Evolutionary conservation across 2,329 filamentous ascomycete species (phyloP).

Genomic region (Monilinia vaccinii-corymbosi): DNA sequence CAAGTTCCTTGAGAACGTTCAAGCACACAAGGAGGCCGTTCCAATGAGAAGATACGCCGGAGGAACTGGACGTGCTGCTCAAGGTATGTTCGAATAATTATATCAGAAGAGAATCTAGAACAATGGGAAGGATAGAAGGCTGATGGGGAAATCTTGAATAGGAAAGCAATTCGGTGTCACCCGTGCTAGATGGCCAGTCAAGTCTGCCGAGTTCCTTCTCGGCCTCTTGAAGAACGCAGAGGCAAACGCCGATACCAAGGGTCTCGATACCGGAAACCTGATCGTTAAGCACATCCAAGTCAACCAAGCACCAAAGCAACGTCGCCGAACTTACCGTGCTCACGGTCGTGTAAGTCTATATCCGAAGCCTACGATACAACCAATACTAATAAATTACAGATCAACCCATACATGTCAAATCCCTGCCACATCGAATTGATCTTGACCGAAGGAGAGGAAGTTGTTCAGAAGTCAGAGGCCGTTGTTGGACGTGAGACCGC

Average conservation of each 20-base stretch:
- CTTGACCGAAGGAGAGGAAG: constrained; percentile 94
- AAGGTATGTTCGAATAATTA: constrained; percentile 62
- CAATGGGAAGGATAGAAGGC: constrained; percentile 7
- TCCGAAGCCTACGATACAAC: neutral
- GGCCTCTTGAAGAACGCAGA: constrained; percentile 96
- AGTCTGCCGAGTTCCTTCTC: constrained; percentile 97
- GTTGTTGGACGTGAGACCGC: constrained; percentile 53
- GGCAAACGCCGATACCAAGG: constrained; percentile 94
- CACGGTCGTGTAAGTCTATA: constrained; percentile 87
- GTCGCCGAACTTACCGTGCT: constrained; percentile 98
- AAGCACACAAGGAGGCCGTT: constrained; percentile 93
- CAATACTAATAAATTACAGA: constrained; percentile 42
- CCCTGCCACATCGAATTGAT: constrained; percentile 99
- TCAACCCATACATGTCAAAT: constrained; percentile 99
- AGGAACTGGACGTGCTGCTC: constrained; percentile 88
- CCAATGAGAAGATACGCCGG: constrained; percentile 97
- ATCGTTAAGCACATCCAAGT: constrained; percentile 99
- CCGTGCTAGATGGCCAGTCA: constrained; percentile 97
- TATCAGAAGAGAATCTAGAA: neutral
- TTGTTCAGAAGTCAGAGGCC: constrained; percentile 78
- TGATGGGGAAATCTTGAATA: constrained; percentile 34
- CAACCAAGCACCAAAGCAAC: constrained; percentile 99
- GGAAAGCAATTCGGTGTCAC: constrained; percentile 98
- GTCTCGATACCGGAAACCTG: constrained; percentile 93
- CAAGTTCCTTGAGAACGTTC: constrained; percentile 96